A percentile compares a stretch with the other conserved stretches of the same genome.
phyloP scores from a whole-genome alignment of 2,329 filamentous ascomycete species.

The Nannizzia gypsea region DNA sequence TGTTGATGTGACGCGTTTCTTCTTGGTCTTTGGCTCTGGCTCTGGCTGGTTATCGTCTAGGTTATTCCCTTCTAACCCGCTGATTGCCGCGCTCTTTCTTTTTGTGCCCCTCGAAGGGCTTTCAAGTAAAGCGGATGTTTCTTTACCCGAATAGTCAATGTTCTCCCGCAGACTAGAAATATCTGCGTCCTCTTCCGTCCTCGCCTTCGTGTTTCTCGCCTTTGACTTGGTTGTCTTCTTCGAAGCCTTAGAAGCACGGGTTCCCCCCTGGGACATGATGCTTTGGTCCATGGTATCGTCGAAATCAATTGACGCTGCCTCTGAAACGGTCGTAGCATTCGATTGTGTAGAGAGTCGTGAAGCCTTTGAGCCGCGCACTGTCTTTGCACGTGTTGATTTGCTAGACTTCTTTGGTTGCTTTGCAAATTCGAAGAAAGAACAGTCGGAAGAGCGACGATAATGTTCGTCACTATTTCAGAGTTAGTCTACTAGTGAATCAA shows the following conservation, averaged over 20 bases:
- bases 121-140: not conserved
- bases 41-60: constrained; percentile 15
- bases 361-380: constrained; percentile 54
- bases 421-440: constrained; percentile 68
- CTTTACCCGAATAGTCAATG: constrained; percentile 14
- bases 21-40: constrained; percentile 36
- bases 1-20: constrained; percentile 47
- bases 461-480: constrained; percentile 61
- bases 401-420: constrained; percentile 43
- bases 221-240: constrained; percentile 31
- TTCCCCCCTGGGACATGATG: constrained; percentile 35
- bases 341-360: constrained; percentile 52
- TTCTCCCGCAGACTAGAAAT: constrained; percentile 19
- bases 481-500: constrained; percentile 9
- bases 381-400: constrained; percentile 45
- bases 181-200: constrained; percentile 35
- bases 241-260: constrained; percentile 46
- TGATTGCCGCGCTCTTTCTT: constrained; percentile 48
- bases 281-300: constrained; percentile 48
- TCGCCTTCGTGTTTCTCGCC: constrained; percentile 27
- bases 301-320: constrained; percentile 31
- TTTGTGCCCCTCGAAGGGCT: constrained; percentile 42
- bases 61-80: constrained; percentile 17
- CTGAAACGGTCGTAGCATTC: constrained; percentile 32
- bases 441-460: constrained; percentile 62